phyloP scores from a whole-genome alignment of 257 asterid species.

The Mentha longifolia region DNA sequence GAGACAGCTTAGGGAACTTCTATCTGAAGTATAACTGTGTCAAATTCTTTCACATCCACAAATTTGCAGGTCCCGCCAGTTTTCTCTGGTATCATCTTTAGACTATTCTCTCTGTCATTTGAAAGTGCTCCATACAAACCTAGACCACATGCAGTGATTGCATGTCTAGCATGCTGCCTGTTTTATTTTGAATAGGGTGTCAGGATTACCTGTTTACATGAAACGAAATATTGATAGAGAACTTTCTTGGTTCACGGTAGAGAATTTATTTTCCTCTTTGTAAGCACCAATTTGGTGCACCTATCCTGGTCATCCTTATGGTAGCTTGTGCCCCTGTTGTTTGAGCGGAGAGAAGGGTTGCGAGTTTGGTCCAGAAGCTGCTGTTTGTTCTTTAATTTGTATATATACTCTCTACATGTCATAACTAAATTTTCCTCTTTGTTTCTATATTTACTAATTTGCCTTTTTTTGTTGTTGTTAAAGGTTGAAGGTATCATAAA shows the following conservation, averaged over 20 bases:
- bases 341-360: constrained; percentile 11
- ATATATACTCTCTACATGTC: constrained; percentile 21
- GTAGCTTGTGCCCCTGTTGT: constrained; percentile 1
- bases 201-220: constrained; percentile 3
- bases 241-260: constrained; percentile 17
- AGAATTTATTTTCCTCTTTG: constrained; percentile 15
- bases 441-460: constrained; percentile 30
- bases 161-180: constrained; percentile 19
- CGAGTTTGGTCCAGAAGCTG: constrained; percentile 15
- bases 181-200: constrained; percentile 18
- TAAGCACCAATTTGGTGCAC: constrained; percentile 19
- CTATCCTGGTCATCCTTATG: constrained; percentile 25
- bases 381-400: constrained; percentile 26
- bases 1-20: constrained; percentile 17
- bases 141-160: constrained; percentile 17
- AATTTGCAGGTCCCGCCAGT: constrained; percentile 13
- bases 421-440: constrained; percentile 23
- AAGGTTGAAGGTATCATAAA: constrained; percentile 72
- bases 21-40: constrained; percentile 27
- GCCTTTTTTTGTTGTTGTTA: constrained; percentile 30
- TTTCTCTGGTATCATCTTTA: constrained; percentile 12
- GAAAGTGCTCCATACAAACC: constrained; percentile 15
- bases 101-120: constrained; percentile 13
- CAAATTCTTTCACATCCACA: constrained; percentile 26
- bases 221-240: neutral